Evolutionary conservation across 2,329 filamentous ascomycete genomes (phyloP).

Genomic region (Colletotrichum noveboracense): DNA sequence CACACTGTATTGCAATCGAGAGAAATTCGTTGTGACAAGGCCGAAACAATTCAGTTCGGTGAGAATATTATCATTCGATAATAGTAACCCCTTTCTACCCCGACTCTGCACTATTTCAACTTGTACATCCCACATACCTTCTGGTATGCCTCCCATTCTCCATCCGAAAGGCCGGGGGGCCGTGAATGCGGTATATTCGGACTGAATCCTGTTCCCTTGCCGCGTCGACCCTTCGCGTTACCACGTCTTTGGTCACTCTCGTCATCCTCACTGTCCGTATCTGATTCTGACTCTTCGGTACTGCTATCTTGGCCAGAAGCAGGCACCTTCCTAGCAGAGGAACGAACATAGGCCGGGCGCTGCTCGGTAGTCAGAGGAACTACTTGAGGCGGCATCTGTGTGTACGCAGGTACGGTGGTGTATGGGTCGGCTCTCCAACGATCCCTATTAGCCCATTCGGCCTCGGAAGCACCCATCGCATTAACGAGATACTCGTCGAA

Average conservation of each 20-base stretch:
- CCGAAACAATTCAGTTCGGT: accelerated
- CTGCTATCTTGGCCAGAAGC: neutral
- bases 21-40: neutral
- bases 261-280: neutral
- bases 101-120: accelerated
- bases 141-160: neutral
- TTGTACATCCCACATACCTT: neutral
- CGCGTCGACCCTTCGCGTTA: neutral
- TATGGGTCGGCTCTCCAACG: neutral
- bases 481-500: neutral
- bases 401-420: neutral
- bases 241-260: neutral
- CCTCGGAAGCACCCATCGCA: neutral
- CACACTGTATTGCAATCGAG: neutral
- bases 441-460: neutral
- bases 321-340: neutral
- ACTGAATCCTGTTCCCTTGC: accelerated
- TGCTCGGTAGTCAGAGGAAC: neutral
- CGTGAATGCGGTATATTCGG: accelerated
- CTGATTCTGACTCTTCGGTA: neutral
- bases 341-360: neutral
- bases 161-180: neutral
- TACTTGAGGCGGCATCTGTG: neutral
- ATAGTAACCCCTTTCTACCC: accelerated
- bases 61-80: accelerated